Conservation (phyloP, 2,329 filamentous ascomycete genomes). For the Colletotrichum plurivorum region DNA sequence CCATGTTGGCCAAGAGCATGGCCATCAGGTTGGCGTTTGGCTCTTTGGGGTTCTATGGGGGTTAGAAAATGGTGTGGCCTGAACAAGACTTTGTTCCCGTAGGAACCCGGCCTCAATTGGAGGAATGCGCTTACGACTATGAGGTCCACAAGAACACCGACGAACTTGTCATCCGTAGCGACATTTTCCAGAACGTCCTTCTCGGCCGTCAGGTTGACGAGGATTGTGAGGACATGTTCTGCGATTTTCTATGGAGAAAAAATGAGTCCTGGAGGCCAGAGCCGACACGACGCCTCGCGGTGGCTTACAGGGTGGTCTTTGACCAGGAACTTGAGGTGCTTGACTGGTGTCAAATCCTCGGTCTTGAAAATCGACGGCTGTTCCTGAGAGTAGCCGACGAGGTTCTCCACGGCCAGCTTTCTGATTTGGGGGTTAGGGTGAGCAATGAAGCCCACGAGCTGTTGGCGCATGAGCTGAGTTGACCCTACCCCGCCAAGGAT, state of each 20-base stretch:
- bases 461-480: slow-evolving; percentile 30
- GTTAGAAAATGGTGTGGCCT: neutral
- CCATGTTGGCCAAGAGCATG: slow-evolving; percentile 94
- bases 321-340: slow-evolving; percentile 88
- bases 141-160: slow-evolving; percentile 79
- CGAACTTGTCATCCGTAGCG: slow-evolving; percentile 83
- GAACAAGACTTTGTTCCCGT: slow-evolving; percentile 35
- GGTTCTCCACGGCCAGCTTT: slow-evolving; percentile 85
- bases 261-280: neutral
- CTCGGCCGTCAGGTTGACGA: slow-evolving; percentile 88
- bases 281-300: neutral
- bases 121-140: slow-evolving; percentile 74
- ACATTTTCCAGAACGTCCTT: slow-evolving; percentile 80
- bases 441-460: slow-evolving; percentile 95
- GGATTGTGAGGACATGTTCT: slow-evolving; percentile 91
- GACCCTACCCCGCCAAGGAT: slow-evolving; percentile 21
- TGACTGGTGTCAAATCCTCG: slow-evolving; percentile 82
- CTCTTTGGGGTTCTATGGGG: slow-evolving; percentile 76
- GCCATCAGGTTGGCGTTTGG: slow-evolving; percentile 86
- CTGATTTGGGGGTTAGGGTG: slow-evolving; percentile 93
- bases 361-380: slow-evolving; percentile 88
- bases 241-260: slow-evolving; percentile 77
- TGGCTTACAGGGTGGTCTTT: slow-evolving; percentile 82
- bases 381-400: slow-evolving; percentile 83
- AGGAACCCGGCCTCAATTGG: no score